Conservation (phyloP, 805 yeast species). For the Candida odintsovae region DNA sequence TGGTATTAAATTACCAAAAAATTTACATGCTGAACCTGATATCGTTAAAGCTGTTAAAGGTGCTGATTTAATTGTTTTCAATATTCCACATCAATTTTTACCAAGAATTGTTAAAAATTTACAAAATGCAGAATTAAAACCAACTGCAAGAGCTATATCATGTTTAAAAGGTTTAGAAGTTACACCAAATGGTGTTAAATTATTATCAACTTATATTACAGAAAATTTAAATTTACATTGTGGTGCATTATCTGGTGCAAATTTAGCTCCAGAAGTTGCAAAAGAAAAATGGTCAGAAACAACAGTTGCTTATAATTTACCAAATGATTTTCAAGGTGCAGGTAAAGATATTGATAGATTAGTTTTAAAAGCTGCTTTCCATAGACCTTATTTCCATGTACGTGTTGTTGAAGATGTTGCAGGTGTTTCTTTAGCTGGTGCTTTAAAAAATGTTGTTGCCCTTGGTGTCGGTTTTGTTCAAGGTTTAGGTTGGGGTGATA, state of each 20-base stretch:
- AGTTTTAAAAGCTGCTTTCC: conserved; percentile 79
- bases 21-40: conserved; percentile 84
- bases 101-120: conserved; percentile 70
- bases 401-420: conserved; percentile 88
- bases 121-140: conserved; percentile 60
- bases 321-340: conserved; percentile 47
- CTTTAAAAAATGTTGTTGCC: conserved; percentile 93
- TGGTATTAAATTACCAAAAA: conserved; percentile 78
- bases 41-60: conserved; percentile 67
- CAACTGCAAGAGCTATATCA: conserved; percentile 79
- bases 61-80: conserved; percentile 86
- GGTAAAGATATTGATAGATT: conserved; percentile 55
- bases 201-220: conserved; percentile 73
- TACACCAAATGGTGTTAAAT: conserved; percentile 74
- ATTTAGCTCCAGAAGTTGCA: conserved; percentile 96
- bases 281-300: conserved; percentile 96
- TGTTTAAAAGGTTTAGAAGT: conserved; percentile 92
- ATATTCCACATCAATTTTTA: conserved; percentile 96
- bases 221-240: conserved; percentile 81
- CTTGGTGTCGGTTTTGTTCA: conserved; percentile 96
- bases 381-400: conserved; percentile 97
- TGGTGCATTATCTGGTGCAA: conserved; percentile 97
- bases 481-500: conserved; percentile 98
- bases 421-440: conserved; percentile 96
- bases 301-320: conserved; percentile 83